Conservation (phyloP, 116 monocot genomes). For the Posidonia oceanica region DNA sequence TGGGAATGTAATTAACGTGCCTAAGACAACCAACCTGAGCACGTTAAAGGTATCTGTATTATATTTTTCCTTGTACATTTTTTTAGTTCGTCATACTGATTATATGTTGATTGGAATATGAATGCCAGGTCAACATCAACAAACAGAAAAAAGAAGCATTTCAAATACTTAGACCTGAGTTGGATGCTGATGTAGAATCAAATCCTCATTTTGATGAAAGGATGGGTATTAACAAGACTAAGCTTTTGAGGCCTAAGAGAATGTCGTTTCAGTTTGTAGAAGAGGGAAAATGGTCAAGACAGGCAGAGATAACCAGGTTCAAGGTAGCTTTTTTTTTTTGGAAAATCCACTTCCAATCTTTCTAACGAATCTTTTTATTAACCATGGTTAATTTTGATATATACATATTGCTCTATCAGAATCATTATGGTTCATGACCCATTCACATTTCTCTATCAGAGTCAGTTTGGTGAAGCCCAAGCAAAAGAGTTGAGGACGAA, state of each 20-base stretch:
- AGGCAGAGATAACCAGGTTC: slow-evolving; percentile 78
- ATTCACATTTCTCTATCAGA: slow-evolving; percentile 26
- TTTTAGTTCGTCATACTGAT: neutral
- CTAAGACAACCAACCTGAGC: slow-evolving; percentile 68
- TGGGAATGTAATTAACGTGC: slow-evolving; percentile 67
- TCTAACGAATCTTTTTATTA: too few relatives aligned
- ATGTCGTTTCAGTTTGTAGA: slow-evolving; percentile 91
- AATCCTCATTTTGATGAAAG: slow-evolving; percentile 63
- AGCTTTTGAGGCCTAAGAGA: slow-evolving; percentile 79
- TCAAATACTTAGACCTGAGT: slow-evolving; percentile 85
- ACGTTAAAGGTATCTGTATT: slow-evolving; percentile 64
- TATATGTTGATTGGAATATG: slow-evolving; percentile 1
- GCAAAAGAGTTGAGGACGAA: slow-evolving; percentile 90
- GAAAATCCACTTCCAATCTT: too few relatives aligned
- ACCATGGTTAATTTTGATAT: too few relatives aligned
- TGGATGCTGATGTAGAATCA: slow-evolving; percentile 45
- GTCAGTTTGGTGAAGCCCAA: slow-evolving; percentile 93
- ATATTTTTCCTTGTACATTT: neutral
- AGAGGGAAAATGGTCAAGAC: slow-evolving; percentile 86
- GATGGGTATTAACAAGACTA: slow-evolving; percentile 80
- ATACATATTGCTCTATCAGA: too few relatives aligned
- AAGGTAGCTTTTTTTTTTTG: slow-evolving; percentile 37
- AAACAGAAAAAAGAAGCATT: slow-evolving; percentile 99
- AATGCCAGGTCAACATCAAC: slow-evolving; percentile 83
- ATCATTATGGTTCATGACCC: too few relatives aligned